Percentiles rank a stretch among this genome's conserved stretches.
These are phyloP conservation scores for Vitis hybrid DNA, from an alignment of 177 flowering plant species.

Conservation along the genomic window DNA sequence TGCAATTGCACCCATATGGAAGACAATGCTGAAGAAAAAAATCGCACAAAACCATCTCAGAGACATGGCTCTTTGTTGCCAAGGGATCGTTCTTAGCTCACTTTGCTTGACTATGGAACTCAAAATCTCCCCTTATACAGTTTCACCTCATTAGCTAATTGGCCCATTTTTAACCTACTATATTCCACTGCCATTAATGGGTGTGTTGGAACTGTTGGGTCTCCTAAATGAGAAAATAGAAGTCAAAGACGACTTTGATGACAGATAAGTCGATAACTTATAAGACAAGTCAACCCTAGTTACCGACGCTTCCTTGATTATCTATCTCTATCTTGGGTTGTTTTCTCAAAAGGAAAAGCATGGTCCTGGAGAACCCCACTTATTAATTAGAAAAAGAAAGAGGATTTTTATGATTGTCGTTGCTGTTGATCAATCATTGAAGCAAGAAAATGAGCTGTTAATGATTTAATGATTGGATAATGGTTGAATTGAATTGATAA, in stretches of 20 bases:
- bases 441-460: no score
- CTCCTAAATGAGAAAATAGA: constrained; percentile 2
- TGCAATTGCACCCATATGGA: constrained; percentile 27
- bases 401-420: no score
- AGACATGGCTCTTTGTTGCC: constrained; percentile 16
- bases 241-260: constrained; percentile 12
- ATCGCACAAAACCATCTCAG: constrained; percentile 22
- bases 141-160: constrained; percentile 7
- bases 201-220: constrained; percentile 23
- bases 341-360: no score
- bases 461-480: no score
- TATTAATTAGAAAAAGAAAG: no score
- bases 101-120: background rate
- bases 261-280: background rate
- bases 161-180: background rate
- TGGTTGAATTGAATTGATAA: no score
- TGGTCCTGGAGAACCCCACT: no score
- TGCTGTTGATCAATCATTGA: no score
- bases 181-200: constrained; percentile 13
- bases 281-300: background rate
- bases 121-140: constrained; percentile 4
- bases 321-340: no score
- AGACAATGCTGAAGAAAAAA: constrained; percentile 19
- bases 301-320: no score
- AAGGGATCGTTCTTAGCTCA: background rate